Percentiles rank a stretch among this genome's conserved stretches.
Conservation (phyloP, 352 stramenopile genomes). For the Globisporangium polare region DNA sequence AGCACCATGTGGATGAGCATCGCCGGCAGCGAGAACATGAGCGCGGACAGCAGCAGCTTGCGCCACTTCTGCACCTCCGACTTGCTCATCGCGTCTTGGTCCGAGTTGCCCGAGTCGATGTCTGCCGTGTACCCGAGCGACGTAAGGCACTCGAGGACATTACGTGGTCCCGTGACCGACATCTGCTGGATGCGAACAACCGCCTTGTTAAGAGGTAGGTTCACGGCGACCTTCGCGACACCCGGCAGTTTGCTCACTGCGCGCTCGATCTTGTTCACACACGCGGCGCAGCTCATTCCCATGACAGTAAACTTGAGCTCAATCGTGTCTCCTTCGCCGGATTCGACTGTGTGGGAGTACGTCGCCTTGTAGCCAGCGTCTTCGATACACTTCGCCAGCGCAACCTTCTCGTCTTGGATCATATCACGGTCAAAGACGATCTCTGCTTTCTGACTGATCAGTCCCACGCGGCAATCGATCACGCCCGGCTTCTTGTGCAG, state of each 20-base stretch:
- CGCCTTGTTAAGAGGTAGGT: slow-evolving; percentile 59
- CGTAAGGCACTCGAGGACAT: slow-evolving; percentile 69
- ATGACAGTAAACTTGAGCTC: slow-evolving; percentile 76
- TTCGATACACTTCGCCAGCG: slow-evolving; percentile 59
- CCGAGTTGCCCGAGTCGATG: slow-evolving; percentile 47
- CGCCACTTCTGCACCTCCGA: slow-evolving; percentile 78
- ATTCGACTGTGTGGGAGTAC: slow-evolving; percentile 74
- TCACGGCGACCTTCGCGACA: slow-evolving; percentile 69
- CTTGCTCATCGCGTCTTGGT: slow-evolving; percentile 63
- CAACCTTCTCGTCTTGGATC: slow-evolving; percentile 43
- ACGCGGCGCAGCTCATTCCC: slow-evolving; percentile 61
- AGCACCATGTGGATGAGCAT: slow-evolving; percentile 89
- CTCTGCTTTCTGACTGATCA: slow-evolving; percentile 86
- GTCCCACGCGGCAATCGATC: slow-evolving; percentile 69
- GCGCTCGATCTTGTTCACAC: slow-evolving; percentile 64
- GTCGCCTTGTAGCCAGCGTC: slow-evolving; percentile 76
- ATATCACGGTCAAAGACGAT: slow-evolving; percentile 76
- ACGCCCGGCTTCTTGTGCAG: slow-evolving; percentile 59
- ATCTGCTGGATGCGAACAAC: slow-evolving; percentile 82
- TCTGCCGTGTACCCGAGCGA: slow-evolving; percentile 55
- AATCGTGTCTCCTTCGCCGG: slow-evolving; percentile 71
- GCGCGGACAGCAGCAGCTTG: slow-evolving; percentile 58
- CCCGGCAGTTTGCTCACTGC: slow-evolving; percentile 59
- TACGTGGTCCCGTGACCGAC: slow-evolving; percentile 62
- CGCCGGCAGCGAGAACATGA: slow-evolving; percentile 82